These are phyloP conservation scores for Acaromyces ingoldii DNA, from an alignment of 1,284 basidiomycete species.

Conservation along the genomic window DNA sequence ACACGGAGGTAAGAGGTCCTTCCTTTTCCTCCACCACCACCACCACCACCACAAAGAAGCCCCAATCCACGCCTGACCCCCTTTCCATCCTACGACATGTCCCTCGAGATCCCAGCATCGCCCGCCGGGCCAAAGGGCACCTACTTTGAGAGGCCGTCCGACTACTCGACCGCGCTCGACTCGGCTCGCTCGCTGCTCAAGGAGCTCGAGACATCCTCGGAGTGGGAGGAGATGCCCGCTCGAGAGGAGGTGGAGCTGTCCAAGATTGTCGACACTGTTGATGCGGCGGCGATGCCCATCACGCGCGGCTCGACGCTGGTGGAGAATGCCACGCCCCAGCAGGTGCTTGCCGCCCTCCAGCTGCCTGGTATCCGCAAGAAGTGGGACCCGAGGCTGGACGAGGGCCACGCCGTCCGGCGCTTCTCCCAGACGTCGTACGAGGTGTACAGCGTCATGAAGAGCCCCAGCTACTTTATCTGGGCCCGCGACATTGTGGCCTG, in stretches of 20 bases:
- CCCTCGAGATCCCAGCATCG: constrained; percentile 28
- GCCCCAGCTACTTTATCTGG: constrained; percentile 44
- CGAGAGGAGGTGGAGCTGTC: constrained; percentile 36
- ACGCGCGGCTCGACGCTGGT: constrained; percentile 34
- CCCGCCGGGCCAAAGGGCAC: constrained; percentile 9
- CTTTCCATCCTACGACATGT: too few relatives aligned
- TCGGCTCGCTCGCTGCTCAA: constrained; percentile 26
- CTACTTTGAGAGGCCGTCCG: constrained; percentile 24
- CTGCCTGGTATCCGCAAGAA: constrained; percentile 43
- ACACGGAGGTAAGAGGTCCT: too few relatives aligned
- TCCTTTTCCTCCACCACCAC: too few relatives aligned
- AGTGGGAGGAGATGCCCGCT: constrained; percentile 38
- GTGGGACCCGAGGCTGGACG: constrained; percentile 42
- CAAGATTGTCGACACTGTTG: constrained; percentile 35
- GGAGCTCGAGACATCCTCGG: constrained; percentile 21
- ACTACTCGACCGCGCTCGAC: constrained; percentile 28
- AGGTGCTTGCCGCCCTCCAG: constrained; percentile 37
- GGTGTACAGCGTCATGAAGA: constrained; percentile 43
- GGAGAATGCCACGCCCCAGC: constrained; percentile 37
- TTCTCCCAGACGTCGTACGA: constrained; percentile 13
- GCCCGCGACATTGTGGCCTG: constrained; percentile 42
- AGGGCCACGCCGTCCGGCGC: constrained; percentile 12
- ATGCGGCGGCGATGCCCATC: constrained; percentile 33
- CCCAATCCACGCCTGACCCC: too few relatives aligned
- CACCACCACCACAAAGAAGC: too few relatives aligned